Evolutionary conservation across 2,329 filamentous ascomycete genomes (phyloP).

Genomic region (Daldinia eschscholtzii): DNA sequence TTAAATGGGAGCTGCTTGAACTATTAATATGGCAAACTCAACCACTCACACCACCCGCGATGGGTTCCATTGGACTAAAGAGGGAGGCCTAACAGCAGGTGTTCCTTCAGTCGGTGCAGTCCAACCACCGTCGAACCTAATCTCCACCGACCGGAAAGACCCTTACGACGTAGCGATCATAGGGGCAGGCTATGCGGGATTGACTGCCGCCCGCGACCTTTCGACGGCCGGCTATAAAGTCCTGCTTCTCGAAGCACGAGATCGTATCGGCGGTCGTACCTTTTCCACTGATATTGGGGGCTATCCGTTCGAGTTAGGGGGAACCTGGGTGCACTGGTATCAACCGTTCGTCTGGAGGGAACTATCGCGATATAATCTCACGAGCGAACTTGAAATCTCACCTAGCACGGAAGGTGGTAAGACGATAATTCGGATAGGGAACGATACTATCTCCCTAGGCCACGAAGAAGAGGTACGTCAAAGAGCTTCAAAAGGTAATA

Average conservation of each 20-base stretch:
- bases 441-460: conserved; percentile 53
- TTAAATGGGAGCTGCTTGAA: background rate
- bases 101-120: conserved; percentile 33
- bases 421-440: conserved; percentile 54
- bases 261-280: conserved; percentile 62
- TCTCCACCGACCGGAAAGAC: background rate
- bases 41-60: conserved; percentile 22
- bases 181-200: conserved; percentile 52
- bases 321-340: conserved; percentile 63
- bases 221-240: conserved; percentile 53
- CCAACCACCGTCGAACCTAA: conserved; percentile 4
- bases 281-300: conserved; percentile 60
- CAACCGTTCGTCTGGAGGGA: conserved; percentile 61
- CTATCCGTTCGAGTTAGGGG: conserved; percentile 63
- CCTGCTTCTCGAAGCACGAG: conserved; percentile 61
- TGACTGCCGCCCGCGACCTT: conserved; percentile 51
- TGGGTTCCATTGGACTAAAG: conserved; percentile 40
- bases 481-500: background rate
- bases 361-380: conserved; percentile 61
- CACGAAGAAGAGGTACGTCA: conserved; percentile 58
- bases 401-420: conserved; percentile 57
- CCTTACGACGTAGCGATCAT: conserved; percentile 41
- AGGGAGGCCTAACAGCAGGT: conserved; percentile 30
- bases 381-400: conserved; percentile 54
- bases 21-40: conserved; percentile 12